These are phyloP conservation scores for Magnusiomyces ingens DNA, from an alignment of 1,139 yeast species.

Conservation along the genomic window DNA sequence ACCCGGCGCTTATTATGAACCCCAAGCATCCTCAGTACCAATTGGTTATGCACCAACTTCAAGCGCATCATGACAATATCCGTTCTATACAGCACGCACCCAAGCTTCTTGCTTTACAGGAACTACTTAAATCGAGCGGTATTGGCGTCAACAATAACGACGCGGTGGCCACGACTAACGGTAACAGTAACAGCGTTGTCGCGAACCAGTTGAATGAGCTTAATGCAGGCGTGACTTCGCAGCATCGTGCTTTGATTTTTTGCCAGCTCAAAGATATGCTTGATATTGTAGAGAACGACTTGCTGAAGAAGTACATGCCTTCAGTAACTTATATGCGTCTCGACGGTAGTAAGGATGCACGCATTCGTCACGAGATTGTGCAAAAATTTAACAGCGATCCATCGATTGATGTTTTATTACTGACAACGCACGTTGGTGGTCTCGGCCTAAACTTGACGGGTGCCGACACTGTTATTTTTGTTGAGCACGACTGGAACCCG, in stretches of 20 bases:
- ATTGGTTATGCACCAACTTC: constrained; percentile 56
- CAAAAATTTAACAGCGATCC: constrained; percentile 93
- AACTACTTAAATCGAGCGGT: constrained; percentile 84
- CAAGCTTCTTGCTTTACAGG: constrained; percentile 75
- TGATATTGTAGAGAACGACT: constrained; percentile 88
- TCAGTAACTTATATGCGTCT: constrained; percentile 89
- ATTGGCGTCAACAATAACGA: constrained; percentile 46
- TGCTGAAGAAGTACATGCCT: constrained; percentile 78
- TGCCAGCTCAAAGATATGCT: constrained; percentile 98
- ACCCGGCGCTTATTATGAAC: constrained; percentile 87
- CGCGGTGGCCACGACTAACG: constrained; percentile 8
- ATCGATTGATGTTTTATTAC: constrained; percentile 81
- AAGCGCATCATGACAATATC: constrained; percentile 51
- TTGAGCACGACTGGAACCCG: constrained; percentile 99
- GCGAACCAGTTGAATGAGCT: constrained; percentile 36
- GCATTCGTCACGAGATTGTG: constrained; percentile 87
- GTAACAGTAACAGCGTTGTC: constrained; percentile 19
- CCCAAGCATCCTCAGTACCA: constrained; percentile 77
- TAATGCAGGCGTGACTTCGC: constrained; percentile 75
- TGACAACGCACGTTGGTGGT: constrained; percentile 98
- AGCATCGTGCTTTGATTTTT: constrained; percentile 90
- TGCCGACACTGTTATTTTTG: constrained; percentile 97
- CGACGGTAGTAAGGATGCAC: constrained; percentile 92
- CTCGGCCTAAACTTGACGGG: constrained; percentile 95
- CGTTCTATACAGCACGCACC: constrained; percentile 84